A percentile compares a stretch with the other conserved stretches of the same genome.
These are phyloP conservation scores for Ceratocystis colombiana DNA, from an alignment of 2,329 filamentous ascomycete species.

Conservation along the genomic window DNA sequence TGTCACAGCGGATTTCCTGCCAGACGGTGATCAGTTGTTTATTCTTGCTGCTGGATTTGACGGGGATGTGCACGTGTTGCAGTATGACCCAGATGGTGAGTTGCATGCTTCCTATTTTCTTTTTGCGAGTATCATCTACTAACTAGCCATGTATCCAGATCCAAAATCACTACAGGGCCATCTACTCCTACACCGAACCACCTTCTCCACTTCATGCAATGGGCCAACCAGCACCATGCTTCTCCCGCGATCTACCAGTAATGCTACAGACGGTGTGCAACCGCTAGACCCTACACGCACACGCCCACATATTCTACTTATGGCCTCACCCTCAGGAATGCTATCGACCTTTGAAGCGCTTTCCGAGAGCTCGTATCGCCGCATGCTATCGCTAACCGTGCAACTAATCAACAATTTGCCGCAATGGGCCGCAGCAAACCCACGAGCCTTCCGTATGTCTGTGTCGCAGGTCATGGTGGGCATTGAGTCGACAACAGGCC, in stretches of 20 bases:
- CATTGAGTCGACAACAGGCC: constrained; percentile 49
- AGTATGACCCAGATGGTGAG: constrained; percentile 91
- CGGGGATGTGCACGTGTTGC: constrained; percentile 75
- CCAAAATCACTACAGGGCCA: constrained; percentile 87
- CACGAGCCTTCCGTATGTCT: constrained; percentile 60
- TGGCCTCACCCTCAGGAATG: constrained; percentile 65
- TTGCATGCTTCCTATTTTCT: constrained; percentile 27
- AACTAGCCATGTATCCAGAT: constrained; percentile 43
- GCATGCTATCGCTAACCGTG: constrained; percentile 68
- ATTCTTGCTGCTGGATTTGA: constrained; percentile 77
- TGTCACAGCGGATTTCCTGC: constrained; percentile 75
- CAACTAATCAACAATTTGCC: constrained; percentile 69
- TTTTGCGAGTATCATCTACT: constrained; percentile 9
- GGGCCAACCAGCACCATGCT: constrained; percentile 64
- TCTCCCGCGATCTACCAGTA: constrained; percentile 49
- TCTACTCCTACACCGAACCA: constrained; percentile 72
- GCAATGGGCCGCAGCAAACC: constrained; percentile 71
- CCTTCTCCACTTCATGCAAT: constrained; percentile 76
- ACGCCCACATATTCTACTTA: constrained; percentile 46
- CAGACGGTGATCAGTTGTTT: constrained; percentile 70
- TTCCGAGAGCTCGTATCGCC: constrained; percentile 69
- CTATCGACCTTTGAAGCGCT: constrained; percentile 68
- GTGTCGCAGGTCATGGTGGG: constrained; percentile 41
- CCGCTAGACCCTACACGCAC: constrained; percentile 28
- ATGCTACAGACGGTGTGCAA: constrained; percentile 27